Evolutionary conservation across 129 eudicot species (phyloP).

Genomic region (Saposhnikovia divaricata): DNA sequence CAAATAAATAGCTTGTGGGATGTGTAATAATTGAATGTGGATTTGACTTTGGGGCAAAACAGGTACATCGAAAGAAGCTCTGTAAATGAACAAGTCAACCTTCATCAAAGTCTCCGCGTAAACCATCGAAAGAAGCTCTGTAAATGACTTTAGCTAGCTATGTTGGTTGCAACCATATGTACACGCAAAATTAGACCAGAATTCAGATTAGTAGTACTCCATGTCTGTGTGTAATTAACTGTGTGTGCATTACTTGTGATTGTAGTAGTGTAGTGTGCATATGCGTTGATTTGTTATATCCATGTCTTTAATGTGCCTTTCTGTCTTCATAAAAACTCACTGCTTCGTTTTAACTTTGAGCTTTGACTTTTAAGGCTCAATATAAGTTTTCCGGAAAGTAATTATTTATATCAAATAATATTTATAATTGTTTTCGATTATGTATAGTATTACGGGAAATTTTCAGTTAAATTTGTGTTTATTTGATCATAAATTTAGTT

Average conservation of each 20-base stretch:
- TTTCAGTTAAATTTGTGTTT: too few species aligned
- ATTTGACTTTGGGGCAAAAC: background rate
- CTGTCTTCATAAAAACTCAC: background rate
- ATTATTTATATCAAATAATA: too few species aligned
- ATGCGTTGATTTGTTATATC: background rate
- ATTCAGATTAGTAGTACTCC: background rate
- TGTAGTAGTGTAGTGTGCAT: too few species aligned
- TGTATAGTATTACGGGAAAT: too few species aligned
- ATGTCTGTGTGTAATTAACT: background rate
- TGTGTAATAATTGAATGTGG: background rate
- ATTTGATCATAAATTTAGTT: too few species aligned
- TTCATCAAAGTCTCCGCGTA: slow-evolving; percentile 3
- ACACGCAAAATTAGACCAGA: background rate
- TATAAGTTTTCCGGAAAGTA: too few species aligned
- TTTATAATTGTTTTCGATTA: too few species aligned
- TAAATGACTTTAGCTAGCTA: too few species aligned
- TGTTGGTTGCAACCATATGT: background rate
- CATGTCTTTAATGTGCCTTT: background rate
- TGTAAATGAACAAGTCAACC: background rate
- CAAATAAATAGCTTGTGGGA: background rate
- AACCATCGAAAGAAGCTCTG: too few species aligned
- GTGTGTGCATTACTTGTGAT: too few species aligned
- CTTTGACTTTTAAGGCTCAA: too few species aligned
- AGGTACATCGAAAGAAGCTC: background rate
- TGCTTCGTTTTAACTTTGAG: too few species aligned